A percentile compares a stretch with the other conserved stretches of the same genome.
These are phyloP conservation scores for Discostella pseudostelligera DNA, from an alignment of 108 stramenopile genomes.

Conservation along the genomic window DNA sequence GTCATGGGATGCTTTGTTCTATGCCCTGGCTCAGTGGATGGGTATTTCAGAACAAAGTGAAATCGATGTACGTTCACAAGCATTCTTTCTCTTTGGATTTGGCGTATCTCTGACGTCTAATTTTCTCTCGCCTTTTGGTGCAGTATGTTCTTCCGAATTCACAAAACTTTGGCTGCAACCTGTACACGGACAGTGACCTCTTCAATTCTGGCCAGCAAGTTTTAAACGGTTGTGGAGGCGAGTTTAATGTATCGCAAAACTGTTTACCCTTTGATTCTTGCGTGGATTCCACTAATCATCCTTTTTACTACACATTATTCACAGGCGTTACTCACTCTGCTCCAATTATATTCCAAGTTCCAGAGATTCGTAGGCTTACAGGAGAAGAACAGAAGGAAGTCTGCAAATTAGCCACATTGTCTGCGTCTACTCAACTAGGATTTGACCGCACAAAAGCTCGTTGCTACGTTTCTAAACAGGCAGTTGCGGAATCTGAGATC, in stretches of 20 bases:
- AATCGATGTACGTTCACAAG: conserved; percentile 5
- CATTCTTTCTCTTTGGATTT: background rate
- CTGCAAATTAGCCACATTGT: conserved; percentile 21
- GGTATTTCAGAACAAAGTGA: conserved; percentile 21
- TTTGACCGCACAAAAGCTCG: conserved; percentile 16
- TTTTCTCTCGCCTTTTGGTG: background rate
- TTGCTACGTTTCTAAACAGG: conserved; percentile 31
- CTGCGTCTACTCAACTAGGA: conserved; percentile 11
- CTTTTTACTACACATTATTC: background rate
- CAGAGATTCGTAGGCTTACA: conserved; percentile 26
- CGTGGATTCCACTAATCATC: background rate
- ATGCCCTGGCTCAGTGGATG: conserved; percentile 41
- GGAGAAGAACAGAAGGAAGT: conserved; percentile 42
- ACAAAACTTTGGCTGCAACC: conserved; percentile 29
- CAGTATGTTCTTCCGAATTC: conserved; percentile 25
- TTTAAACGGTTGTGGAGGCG: conserved; percentile 27
- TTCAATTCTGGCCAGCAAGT: conserved; percentile 9
- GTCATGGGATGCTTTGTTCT: conserved; percentile 67
- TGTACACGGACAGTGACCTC: conserved; percentile 29
- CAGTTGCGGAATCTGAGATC: conserved; percentile 7
- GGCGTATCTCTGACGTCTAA: background rate
- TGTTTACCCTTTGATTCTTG: background rate
- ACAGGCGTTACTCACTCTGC: background rate
- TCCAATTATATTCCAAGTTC: conserved; percentile 5
- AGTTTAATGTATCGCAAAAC: background rate